Base-by-base conservation (phyloP, 2,329 filamentous ascomycete species). In the Penicillium sp. region DNA sequence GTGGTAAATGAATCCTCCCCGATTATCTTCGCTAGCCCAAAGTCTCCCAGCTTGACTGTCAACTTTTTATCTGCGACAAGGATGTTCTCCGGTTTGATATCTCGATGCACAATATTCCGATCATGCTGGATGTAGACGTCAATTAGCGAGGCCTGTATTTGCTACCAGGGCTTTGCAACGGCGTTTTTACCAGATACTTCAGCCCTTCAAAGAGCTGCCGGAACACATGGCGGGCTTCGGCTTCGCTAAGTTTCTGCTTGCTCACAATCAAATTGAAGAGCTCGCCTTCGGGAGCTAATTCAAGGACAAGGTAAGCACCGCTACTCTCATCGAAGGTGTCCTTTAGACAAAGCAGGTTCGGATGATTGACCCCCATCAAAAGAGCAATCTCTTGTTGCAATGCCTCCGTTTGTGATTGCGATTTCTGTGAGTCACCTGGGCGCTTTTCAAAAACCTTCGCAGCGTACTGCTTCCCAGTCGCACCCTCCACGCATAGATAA, bases 51-150 rank as follows among this genome's bases (percentile, higher is more conserved):
- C 69, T 98, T 98, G 49, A 95, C 84, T 43, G 83, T 83, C 18
- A 96, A 71, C 21, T 93, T 77, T 58, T 87, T 88, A 67, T 96
- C 88, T 4, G 85, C 81, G 23, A 98, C 72, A 7, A 98, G 71
- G 21, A 98, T 97, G 58, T 97, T 97, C 62, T 97, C 91, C 0
- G 90, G 91, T 67, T 96, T 97, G 69, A 98, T 96, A 57, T 98
- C 93, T 42, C 93, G 85, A 64, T 98, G 93, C 4, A 97, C 90
- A 63, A 98, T 94, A 57, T 93, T 94, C 48, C 93, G 86, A 46
- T 97, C 93, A 63, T 98, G 93, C 91, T 96, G n/a, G 18, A 15
- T 13, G 16, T 5, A 27, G 11, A 27, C 10, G 11, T 2, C 11
- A 27, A 23, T 27, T 27, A 27, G 25, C 25, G 5, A 4, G 25